Evolutionary conservation across 2,329 filamentous ascomycete species (phyloP).

Genomic region (Amphichorda felina): DNA sequence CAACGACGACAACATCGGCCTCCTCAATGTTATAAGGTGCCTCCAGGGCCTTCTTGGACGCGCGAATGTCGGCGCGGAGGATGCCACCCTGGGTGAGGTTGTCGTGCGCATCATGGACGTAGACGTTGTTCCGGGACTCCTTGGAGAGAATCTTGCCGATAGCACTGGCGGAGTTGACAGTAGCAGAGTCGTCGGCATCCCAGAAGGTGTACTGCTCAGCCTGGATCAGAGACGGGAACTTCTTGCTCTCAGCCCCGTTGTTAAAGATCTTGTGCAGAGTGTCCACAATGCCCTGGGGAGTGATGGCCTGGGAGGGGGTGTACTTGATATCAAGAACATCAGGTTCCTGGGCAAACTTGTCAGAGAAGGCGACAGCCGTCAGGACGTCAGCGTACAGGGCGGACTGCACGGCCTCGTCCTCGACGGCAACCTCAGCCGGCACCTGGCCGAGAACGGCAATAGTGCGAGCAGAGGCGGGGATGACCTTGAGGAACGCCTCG

Average conservation of each 20-base stretch:
- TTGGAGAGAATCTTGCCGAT: conserved; percentile 53
- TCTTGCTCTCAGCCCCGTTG: conserved; percentile 40
- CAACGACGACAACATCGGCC: conserved; percentile 70
- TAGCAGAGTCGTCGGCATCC: conserved; percentile 68
- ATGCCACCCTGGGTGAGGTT: conserved; percentile 65
- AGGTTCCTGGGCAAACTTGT: conserved; percentile 49
- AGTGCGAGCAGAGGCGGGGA: conserved; percentile 64
- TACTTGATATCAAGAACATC: conserved; percentile 82
- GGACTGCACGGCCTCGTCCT: conserved; percentile 70
- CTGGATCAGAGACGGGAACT: conserved; percentile 33
- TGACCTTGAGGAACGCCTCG: conserved; percentile 75
- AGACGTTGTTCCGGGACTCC: conserved; percentile 54
- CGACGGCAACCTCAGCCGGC: conserved; percentile 55
- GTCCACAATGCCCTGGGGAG: conserved; percentile 39
- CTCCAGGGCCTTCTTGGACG: conserved; percentile 71
- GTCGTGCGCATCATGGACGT: conserved; percentile 50
- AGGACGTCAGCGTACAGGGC: conserved; percentile 85
- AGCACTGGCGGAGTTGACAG: conserved; percentile 50
- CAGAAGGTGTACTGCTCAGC: conserved; percentile 87
- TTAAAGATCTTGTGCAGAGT: conserved; percentile 36
- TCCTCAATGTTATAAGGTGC: conserved; percentile 70
- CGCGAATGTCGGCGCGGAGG: conserved; percentile 74
- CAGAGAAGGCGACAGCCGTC: conserved; percentile 70
- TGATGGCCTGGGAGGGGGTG: conserved; percentile 50
- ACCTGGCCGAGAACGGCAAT: conserved; percentile 89